Evolutionary conservation across 495 filamentous ascomycete species (phyloP), one percentile per base, ranked within the genome.

Genomic region (Daldinia concentrica): DNA sequence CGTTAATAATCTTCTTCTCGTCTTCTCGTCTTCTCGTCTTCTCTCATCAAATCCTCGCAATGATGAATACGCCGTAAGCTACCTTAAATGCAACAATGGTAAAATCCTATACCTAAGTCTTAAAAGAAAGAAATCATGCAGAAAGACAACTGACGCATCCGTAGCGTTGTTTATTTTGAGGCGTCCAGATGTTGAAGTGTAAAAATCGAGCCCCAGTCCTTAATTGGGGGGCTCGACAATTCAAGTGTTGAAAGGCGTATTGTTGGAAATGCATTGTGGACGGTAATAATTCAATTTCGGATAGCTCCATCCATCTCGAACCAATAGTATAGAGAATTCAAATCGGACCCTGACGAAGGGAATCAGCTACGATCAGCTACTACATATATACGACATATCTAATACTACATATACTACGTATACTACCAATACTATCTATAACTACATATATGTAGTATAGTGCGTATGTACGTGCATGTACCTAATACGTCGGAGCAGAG

Each of bases 361-460:
- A 48, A 48, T 48, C 43, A 48, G 43, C 43, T 48, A 48, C 43
- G 19, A 48, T 48, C 43, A 52, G 50, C 50, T 52, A 52, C 50
- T 51, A 41, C n/a, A 41, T 41, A 15, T 41, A 37, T 37, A 37
- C 34, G 12, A 37, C 34, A 37, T 14, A 0, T 27, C 26, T 27
- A 27, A 27, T 27, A 27, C 26, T 32, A 32, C 30, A 32, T 41
- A 41, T 15, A 41, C 15, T 43, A 41, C 37, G 17, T 45, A n/a
- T n/a, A n/a, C n/a, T n/a, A 19, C 43, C 2, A 19, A 8, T 19
- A 48, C n/a, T 48, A 48, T 5, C 34, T 48, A 22, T 17, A n/a
- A n/a, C n/a, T n/a, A n/a, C n/a, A n/a, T n/a, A 19, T 8, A 48
- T 22, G 43, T 9, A 9, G 17, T 48, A 24, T 48, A 48, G 17